Evolutionary conservation across 257 asterid genomes (phyloP), one percentile per base, ranked within the genome.

Genomic region (Solanum chilense): DNA sequence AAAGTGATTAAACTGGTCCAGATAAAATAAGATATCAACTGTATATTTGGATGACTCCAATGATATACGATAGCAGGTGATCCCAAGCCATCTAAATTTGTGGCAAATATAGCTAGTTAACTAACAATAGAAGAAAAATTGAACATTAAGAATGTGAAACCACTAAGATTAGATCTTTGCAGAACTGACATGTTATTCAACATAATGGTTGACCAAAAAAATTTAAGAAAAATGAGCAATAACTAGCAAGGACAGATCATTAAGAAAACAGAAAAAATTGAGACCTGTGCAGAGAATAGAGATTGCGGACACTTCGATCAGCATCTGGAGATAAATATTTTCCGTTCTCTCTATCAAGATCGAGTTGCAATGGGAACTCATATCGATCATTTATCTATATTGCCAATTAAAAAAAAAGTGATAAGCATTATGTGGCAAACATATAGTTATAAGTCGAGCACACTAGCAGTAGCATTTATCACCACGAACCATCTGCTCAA

Each of bases 301-400:
- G 94, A 90, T 96, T 95, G 89, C 96, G 93, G 66, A 93, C 95
- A 83, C 96, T 91, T 89, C 92, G 92, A 92, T 96, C 98, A 70
- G 98, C 95, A 7, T 96, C 97, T 64, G 98, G 98, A 47, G 98
- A 93, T 27, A 96, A 91, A 89, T 96, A 96, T 75, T 95, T 96
- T 52, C 98, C 95, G 87, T 93, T 88, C 91, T 94, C 98, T 90
- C 94, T 92, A 86, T 96, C 99, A 82, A 96, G 98, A 90, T 96
- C 99, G 88, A 96, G 98, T 92, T 95, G 93, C 93, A 94, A 91
- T 21, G 98, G 99, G 89, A 96, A 96, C 91, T 96, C 99, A 89
- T 96, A 96, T 18, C 98, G 93, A 86, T 95, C 98, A 93, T 96
- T 96, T 92, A 95, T 96, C 99, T 95, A 95, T 85, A 85, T 66